Conservation (phyloP, 1,284 basidiomycete species). For the Cutaneotrichosporon sp. region DNA sequence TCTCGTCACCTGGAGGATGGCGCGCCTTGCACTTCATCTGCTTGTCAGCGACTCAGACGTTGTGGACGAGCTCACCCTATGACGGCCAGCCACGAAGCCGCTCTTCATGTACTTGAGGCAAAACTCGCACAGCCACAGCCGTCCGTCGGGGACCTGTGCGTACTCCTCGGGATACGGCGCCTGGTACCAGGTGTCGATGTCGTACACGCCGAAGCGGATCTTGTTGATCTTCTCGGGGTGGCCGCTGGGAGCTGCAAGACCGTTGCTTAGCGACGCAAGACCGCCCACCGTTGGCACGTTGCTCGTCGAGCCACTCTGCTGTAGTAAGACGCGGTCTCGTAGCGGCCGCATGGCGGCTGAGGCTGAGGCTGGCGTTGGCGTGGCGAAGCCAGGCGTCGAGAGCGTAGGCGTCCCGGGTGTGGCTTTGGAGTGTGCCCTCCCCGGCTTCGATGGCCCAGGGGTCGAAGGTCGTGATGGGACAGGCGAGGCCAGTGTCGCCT, state of each 20-base stretch:
- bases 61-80: conserved; percentile 70
- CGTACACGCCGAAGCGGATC: conserved; percentile 90
- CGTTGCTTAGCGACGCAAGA: background rate
- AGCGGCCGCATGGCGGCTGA: conserved; percentile 34
- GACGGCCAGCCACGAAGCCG: conserved; percentile 80
- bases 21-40: conserved; percentile 92
- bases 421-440: background rate
- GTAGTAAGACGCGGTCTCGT: conserved; percentile 43
- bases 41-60: conserved; percentile 4
- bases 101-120: conserved; percentile 99
- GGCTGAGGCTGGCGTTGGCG: conserved; percentile 16
- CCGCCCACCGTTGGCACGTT: conserved; percentile 17
- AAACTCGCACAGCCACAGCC: conserved; percentile 96
- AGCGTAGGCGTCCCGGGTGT: background rate
- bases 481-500: conserved; percentile 19
- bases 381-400: conserved; percentile 19
- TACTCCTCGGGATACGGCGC: conserved; percentile 99
- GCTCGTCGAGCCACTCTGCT: conserved; percentile 31
- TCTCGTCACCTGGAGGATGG: conserved; percentile 97
- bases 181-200: conserved; percentile 98
- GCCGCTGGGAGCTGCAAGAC: conserved; percentile 5
- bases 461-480: conserved; percentile 16
- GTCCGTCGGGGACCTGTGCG: conserved; percentile 85
- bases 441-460: conserved; percentile 10
- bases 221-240: conserved; percentile 63